Conservation (phyloP, 495 filamentous ascomycete genomes). For the Melanomma pulvis-pyrius region DNA sequence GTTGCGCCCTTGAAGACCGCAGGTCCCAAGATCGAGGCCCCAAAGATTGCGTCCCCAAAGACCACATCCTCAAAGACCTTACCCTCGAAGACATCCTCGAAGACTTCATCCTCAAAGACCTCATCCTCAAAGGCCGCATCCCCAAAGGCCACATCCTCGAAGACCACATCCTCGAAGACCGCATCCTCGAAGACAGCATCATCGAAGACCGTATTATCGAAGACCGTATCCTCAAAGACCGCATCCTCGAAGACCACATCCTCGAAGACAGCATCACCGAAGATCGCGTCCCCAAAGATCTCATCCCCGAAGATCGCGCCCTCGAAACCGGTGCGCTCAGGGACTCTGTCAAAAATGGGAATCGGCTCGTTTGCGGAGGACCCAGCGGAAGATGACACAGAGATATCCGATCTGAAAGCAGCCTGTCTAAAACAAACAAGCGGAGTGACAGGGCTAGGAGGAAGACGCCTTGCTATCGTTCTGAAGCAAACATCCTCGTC, state of each 20-base stretch:
- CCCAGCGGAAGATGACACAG: not conserved
- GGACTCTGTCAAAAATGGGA: not conserved
- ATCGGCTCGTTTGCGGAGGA: not conserved
- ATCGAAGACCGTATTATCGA: not conserved
- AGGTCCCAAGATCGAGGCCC: not conserved
- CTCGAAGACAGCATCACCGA: not conserved
- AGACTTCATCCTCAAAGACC: not conserved
- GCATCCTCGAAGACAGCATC: not conserved
- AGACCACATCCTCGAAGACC: not conserved
- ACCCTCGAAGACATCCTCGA: constrained; percentile 2
- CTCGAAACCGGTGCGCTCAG: constrained; percentile 11
- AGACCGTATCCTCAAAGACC: not conserved
- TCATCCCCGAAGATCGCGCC: constrained; percentile 8
- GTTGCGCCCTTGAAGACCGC: not conserved
- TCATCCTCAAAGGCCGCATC: not conserved
- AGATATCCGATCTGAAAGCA: constrained; percentile 10
- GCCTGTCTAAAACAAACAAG: constrained; percentile 2
- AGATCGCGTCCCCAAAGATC: not conserved
- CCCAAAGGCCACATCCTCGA: not conserved
- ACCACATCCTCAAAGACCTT: not conserved
- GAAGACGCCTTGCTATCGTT: constrained; percentile 11
- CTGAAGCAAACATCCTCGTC: not conserved
- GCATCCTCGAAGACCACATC: constrained; percentile 4
- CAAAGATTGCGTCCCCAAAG: not conserved
- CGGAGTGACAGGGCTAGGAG: constrained; percentile 9